Evolutionary conservation across 78 protist genomes (phyloP), one percentile per base, ranked within the genome.

Genomic region (Emiliania huxleyi): DNA sequence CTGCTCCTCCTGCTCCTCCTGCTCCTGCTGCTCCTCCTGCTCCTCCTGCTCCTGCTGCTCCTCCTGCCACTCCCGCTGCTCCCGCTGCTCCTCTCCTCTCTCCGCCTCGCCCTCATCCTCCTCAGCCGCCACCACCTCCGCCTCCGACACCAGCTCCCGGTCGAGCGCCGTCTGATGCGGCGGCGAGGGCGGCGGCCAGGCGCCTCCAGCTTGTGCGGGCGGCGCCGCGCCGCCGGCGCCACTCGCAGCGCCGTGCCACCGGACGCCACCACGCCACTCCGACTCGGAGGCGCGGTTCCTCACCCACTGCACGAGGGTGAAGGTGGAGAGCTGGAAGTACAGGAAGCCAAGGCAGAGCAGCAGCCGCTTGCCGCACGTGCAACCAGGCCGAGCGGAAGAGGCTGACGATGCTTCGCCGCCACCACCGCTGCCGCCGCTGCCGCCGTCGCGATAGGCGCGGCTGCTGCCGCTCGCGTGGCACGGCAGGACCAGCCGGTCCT

Each of bases 321-420:
- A 71, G n/a, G 81, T 71, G 43, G 81, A 71, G 81, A 71, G 81
- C 81, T 71, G 81, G 43, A 71, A 35, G 81, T 71, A 71, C 18
- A 37, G 44, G 81, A 29, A 71, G 44, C 45, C 81, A 40, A 71
- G n/a, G 23, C 2, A 26, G 42, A 71, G 1, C 40, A 71, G 81
- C 19, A 6, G 22, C 33, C 81, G 81, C 81, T 22, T 8, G n/a
- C n/a, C 73, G 6, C n/a, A 23, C 12, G 73, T 62, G 73, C 62
- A 52, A 52, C 62, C 15, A 15, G 62, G 62, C 62, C 62, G 15
- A 8, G 62, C 62, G 8, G 62, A 52, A 52, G 62, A 52, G 62
- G 62, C n/a, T n/a, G n/a, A n/a, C n/a, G n/a, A n/a, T n/a, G n/a
- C n/a, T n/a, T n/a, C n/a, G n/a, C n/a, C n/a, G n/a, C n/a, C n/a